Base-by-base conservation (phyloP, 306 rosid genomes). In the Dalbergia oliveri region DNA sequence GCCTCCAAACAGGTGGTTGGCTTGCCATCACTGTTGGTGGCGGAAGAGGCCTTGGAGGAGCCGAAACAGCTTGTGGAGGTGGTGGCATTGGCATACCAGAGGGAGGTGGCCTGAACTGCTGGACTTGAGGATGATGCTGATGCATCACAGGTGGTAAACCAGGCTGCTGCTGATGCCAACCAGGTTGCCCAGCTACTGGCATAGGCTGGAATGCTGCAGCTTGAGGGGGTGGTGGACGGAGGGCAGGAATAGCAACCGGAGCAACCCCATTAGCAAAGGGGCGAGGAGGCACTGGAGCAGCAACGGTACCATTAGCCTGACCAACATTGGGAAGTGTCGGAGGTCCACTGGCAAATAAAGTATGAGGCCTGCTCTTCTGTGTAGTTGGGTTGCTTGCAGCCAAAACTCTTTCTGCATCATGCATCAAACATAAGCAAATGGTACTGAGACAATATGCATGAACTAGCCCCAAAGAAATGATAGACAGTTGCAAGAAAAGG, bases 301-400 rank as follows among this genome's bases (percentile, higher is more conserved):
- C 82, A 47, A 91, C 59, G 9, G 79, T 6, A 10, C 92, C 93
- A 12, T 93, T 95, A 57, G 90, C 88, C 80, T 88, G 97, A 65
- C 93, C 81, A 79, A 69, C 93, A 75, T 66, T 90, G 23, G 91
- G 76, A 26, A 92, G 95, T 21, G 97, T 78, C 10, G 98, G 99
- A 76, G 99, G 99, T 31, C 98, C 98, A 35, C 94, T 93, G 69
- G 99, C 98, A 50, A 95, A 95, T 83, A 93, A 76, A 10, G 98
- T 93, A 79, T 93, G 99, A 79, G 99, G 99, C 83, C 99, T 85
- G 88, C 96, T 95, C 85, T 90, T 95, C 66, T 93, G 91, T 31
- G 90, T 82, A 63, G 18, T 58, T 43, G 97, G 99, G 81, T 95
- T 95, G 84, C 99, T 95, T 45, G 98, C 94, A 78, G 98, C 99